A percentile compares a stretch with the other conserved stretches of the same genome.
These are phyloP conservation scores for Spergularia azorica DNA, from an alignment of 179 eudicot species.

Conservation along the genomic window DNA sequence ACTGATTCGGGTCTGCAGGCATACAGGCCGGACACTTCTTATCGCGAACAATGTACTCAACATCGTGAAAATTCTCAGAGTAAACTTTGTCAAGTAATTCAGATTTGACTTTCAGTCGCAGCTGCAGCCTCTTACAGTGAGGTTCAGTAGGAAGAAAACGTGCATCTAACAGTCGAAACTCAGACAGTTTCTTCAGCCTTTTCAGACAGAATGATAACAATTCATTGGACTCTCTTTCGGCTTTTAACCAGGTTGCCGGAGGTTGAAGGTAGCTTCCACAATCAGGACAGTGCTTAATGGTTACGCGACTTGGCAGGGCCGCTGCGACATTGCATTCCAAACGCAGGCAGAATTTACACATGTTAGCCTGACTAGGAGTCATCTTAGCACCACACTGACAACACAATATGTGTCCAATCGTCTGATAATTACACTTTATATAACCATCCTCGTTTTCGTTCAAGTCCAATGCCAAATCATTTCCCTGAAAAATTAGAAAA, in stretches of 20 bases:
- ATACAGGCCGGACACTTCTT: conserved; percentile 45
- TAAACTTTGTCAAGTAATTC: conserved; percentile 41
- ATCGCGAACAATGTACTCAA: conserved; percentile 45
- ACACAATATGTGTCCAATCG: conserved; percentile 49
- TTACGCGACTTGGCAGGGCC: conserved; percentile 46
- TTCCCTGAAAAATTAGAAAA: not conserved
- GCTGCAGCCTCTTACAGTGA: conserved; percentile 42
- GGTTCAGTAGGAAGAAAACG: conserved; percentile 44
- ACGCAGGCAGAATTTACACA: conserved; percentile 48
- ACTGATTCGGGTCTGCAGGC: conserved; percentile 46
- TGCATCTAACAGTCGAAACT: conserved; percentile 37
- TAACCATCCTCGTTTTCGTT: conserved; percentile 33
- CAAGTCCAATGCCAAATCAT: not conserved
- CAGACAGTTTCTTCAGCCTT: conserved; percentile 38
- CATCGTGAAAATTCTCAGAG: conserved; percentile 39
- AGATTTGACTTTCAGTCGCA: conserved; percentile 42
- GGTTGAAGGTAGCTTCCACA: conserved; percentile 55
- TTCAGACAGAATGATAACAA: conserved; percentile 45
- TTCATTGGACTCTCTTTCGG: conserved; percentile 49
- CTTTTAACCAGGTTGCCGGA: conserved; percentile 58
- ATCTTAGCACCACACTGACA: conserved; percentile 57
- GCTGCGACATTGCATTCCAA: conserved; percentile 49
- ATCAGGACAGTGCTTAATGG: conserved; percentile 46
- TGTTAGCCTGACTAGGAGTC: conserved; percentile 59
- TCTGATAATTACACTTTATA: conserved; percentile 31